These are phyloP conservation scores for Aspergillus brunneoviolaceus DNA, from an alignment of 2,329 filamentous ascomycete species.

Conservation along the genomic window DNA sequence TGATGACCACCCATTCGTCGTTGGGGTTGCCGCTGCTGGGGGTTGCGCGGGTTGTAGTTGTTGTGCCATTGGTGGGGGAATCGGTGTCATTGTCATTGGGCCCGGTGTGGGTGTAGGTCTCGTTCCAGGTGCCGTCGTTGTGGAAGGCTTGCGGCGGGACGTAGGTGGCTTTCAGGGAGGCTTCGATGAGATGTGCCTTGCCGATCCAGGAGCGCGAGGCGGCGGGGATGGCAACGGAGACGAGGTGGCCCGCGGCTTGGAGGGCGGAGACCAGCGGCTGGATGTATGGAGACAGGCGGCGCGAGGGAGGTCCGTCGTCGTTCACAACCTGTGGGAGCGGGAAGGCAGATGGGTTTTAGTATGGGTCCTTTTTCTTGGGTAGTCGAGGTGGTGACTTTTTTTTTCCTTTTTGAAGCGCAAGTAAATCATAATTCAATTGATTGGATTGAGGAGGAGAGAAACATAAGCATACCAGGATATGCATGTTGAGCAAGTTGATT, in stretches of 20 bases:
- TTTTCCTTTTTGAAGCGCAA: too few species aligned
- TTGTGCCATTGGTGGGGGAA: too few species aligned
- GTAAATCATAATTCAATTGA: neutral
- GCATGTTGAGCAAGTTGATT: slow-evolving; percentile 32
- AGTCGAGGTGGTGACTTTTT: too few species aligned
- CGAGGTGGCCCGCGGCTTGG: slow-evolving; percentile 69
- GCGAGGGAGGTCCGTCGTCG: slow-evolving; percentile 73
- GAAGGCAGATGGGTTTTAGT: neutral
- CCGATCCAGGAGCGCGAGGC: slow-evolving; percentile 92
- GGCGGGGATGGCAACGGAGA: slow-evolving; percentile 85
- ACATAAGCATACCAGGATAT: slow-evolving; percentile 46
- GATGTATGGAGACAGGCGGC: slow-evolving; percentile 71
- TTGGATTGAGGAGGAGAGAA: slow-evolving; percentile 11
- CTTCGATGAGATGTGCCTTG: slow-evolving; percentile 90
- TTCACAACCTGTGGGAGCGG: slow-evolving; percentile 49
- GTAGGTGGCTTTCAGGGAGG: slow-evolving; percentile 75
- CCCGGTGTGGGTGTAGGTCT: slow-evolving; percentile 42
- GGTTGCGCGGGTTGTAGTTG: neutral
- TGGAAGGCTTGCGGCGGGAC: slow-evolving; percentile 62
- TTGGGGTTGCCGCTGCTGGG: neutral
- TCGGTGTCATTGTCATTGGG: slow-evolving; percentile 29
- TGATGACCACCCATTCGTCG: slow-evolving; percentile 66
- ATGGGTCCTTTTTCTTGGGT: neutral
- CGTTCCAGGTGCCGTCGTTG: slow-evolving; percentile 56
- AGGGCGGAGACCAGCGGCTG: slow-evolving; percentile 68